Percentiles rank a stretch among this genome's conserved stretches.
Evolutionary conservation across 2,329 filamentous ascomycete genomes (phyloP).

Genomic region (Penicillium rolfsii): DNA sequence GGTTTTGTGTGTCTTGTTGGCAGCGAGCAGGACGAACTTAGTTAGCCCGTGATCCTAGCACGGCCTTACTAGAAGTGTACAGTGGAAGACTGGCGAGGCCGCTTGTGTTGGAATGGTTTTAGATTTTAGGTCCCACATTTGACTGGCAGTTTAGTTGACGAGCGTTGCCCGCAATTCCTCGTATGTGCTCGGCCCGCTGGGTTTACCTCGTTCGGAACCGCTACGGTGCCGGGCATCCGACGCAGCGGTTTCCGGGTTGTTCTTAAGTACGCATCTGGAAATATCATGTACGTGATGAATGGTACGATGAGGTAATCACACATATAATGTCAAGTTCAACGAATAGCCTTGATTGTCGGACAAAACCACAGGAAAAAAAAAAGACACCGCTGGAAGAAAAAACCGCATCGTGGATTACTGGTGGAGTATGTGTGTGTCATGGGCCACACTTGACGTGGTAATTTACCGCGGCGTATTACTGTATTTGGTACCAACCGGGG

Average conservation of each 20-base stretch:
- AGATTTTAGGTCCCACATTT: not conserved
- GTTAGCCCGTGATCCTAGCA: not conserved
- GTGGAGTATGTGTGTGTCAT: conserved; percentile 4
- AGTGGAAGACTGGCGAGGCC: too few species aligned
- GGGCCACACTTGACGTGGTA: conserved; percentile 1
- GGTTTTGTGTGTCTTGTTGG: not conserved
- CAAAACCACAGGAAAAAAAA: not conserved
- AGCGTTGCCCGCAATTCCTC: not conserved
- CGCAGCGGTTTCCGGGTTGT: not conserved
- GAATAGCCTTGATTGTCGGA: not conserved
- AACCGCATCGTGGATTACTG: not conserved
- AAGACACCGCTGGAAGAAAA: not conserved
- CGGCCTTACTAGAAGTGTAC: not conserved
- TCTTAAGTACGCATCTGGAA: not conserved
- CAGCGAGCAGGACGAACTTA: not conserved
- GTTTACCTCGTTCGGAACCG: conserved; percentile 16
- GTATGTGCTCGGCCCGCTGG: conserved; percentile 27
- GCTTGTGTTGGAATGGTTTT: not conserved
- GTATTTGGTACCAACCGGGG: not conserved
- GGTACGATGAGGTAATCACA: not conserved
- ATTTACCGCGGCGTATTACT: conserved; percentile 1
- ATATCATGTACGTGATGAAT: not conserved
- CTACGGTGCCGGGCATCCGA: conserved; percentile 15
- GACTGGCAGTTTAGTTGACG: not conserved
- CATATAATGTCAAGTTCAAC: too few species aligned